Conservation (phyloP, 2,329 filamentous ascomycete species). For the Sporothrix pallida region DNA sequence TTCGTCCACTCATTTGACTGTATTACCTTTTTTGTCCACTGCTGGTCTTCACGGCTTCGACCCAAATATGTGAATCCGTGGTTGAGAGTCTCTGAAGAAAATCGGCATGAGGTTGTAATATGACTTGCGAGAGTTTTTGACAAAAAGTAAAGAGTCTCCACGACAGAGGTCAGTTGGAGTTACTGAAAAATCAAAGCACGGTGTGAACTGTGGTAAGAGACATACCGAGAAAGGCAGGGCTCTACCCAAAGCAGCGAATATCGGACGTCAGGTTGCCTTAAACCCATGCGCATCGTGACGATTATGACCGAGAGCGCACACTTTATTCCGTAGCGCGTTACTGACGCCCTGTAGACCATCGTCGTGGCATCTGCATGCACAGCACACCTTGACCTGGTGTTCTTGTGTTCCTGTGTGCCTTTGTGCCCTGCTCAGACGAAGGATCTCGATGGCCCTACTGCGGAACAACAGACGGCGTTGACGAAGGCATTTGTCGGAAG, state of each 20-base stretch:
- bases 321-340: not conserved
- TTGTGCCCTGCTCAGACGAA: not conserved
- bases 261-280: slow-evolving; percentile 3
- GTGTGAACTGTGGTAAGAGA: not conserved
- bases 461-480: not conserved
- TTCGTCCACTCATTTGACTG: not conserved
- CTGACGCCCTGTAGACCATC: not conserved
- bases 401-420: not conserved
- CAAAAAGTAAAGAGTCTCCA: not conserved
- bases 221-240: not conserved
- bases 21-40: not conserved
- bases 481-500: not conserved
- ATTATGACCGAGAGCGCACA: slow-evolving; percentile 13
- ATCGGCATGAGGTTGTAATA: not conserved
- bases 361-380: not conserved
- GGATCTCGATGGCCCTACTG: slow-evolving; percentile 1
- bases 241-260: not conserved
- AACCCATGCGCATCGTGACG: slow-evolving; percentile 5
- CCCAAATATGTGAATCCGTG: not conserved
- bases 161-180: not conserved
- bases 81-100: not conserved
- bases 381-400: not conserved
- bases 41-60: not conserved
- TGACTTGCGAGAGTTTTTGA: not conserved
- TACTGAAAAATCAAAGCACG: not conserved